Conservation (phyloP, 306 rosid species). For the Trichosanthes cucumerina region DNA sequence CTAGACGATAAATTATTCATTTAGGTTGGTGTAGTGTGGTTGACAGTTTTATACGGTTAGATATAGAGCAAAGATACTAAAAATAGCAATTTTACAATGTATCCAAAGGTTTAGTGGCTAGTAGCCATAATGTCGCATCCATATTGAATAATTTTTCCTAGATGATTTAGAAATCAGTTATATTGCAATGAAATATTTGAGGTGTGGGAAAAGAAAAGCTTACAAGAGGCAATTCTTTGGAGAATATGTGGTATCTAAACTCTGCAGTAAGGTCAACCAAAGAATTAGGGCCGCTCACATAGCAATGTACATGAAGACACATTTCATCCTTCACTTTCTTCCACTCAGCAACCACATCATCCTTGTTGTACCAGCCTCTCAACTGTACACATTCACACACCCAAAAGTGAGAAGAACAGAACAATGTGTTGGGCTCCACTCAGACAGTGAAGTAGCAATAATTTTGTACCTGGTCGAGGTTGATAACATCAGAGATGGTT, state of each 20-base stretch:
- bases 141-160: not conserved
- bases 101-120: too few relatives aligned
- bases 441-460: not conserved
- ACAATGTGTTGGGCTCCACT: not conserved
- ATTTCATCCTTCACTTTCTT: slow-evolving; percentile 78
- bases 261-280: slow-evolving; percentile 68
- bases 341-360: slow-evolving; percentile 98
- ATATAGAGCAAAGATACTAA: too few relatives aligned
- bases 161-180: not conserved
- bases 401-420: not conserved
- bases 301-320: slow-evolving; percentile 92
- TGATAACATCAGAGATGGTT: slow-evolving; percentile 83
- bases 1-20: too few relatives aligned
- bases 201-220: slow-evolving; percentile 6
- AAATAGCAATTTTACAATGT: too few relatives aligned
- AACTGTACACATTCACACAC: slow-evolving; percentile 36
- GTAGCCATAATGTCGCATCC: too few relatives aligned
- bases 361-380: slow-evolving; percentile 89
- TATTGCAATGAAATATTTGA: not conserved
- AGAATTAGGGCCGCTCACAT: slow-evolving; percentile 82
- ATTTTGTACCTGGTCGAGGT: slow-evolving; percentile 68
- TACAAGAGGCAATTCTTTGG: slow-evolving; percentile 96
- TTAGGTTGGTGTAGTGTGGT: too few relatives aligned
- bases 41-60: not conserved
- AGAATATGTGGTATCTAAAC: slow-evolving; percentile 87